Evolutionary conservation across 2,329 filamentous ascomycete species (phyloP).

Genomic region (Hypomyces perniciosus): DNA sequence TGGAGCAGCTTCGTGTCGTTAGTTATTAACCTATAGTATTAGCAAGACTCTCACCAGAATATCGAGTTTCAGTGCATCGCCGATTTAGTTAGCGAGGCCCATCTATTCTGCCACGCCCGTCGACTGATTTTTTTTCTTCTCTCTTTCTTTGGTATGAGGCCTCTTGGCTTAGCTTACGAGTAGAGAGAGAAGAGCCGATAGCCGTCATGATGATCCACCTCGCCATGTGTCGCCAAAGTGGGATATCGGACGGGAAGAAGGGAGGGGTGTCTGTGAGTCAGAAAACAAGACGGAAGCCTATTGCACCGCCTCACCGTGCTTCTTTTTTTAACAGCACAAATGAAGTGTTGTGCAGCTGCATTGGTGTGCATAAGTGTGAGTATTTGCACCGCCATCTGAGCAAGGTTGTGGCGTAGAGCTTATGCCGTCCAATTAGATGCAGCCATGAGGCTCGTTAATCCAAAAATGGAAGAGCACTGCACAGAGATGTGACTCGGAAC

Average conservation of each 20-base stretch:
- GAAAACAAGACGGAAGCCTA: not conserved
- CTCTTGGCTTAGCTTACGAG: not conserved
- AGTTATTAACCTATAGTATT: too few species aligned
- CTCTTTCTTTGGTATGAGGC: too few species aligned
- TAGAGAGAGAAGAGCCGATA: not conserved
- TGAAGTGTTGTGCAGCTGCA: not conserved
- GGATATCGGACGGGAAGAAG: constrained; percentile 1
- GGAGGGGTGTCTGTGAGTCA: not conserved
- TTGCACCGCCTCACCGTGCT: not conserved
- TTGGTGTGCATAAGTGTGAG: constrained; percentile 1
- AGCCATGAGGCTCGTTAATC: constrained; percentile 3
- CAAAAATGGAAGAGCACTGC: constrained; percentile 1
- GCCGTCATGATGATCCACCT: constrained; percentile 3
- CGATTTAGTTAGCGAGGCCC: too few species aligned
- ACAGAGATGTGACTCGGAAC: not conserved
- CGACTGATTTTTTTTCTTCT: too few species aligned
- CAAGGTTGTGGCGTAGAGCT: not conserved
- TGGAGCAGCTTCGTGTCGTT: too few species aligned
- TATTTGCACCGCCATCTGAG: constrained; percentile 2
- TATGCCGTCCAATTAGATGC: constrained; percentile 1
- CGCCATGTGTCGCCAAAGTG: constrained; percentile 11
- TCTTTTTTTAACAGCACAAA: not conserved
- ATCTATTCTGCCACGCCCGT: too few species aligned
- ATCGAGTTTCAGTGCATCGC: too few species aligned
- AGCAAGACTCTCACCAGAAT: too few species aligned